These are phyloP conservation scores for Aspergillus sp. DNA, from an alignment of 2,329 filamentous ascomycete genomes.

Conservation along the genomic window DNA sequence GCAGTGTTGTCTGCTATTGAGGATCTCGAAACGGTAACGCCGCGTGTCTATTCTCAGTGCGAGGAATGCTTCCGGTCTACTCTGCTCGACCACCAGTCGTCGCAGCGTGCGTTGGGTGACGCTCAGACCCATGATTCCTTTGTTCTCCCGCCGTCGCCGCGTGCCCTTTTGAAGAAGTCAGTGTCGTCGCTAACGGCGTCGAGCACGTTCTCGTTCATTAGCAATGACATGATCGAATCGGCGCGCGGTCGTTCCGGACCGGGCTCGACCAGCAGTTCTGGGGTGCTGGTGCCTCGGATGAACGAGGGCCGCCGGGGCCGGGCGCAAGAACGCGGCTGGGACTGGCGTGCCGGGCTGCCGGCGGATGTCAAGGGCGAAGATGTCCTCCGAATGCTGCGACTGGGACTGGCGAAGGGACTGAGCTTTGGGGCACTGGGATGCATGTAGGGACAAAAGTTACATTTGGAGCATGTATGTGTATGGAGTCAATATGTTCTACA, in stretches of 20 bases:
- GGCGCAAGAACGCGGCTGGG: constrained; percentile 60
- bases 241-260: constrained; percentile 32
- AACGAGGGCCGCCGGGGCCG: constrained; percentile 28
- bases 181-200: constrained; percentile 53
- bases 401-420: constrained; percentile 72
- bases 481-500: neutral
- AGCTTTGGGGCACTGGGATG: constrained; percentile 34
- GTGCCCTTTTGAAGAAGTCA: constrained; percentile 65
- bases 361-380: constrained; percentile 63
- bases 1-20: constrained; percentile 73
- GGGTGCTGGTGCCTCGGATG: constrained; percentile 42
- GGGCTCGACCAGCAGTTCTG: constrained; percentile 54
- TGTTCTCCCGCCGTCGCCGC: constrained; percentile 51
- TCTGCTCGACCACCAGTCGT: constrained; percentile 64
- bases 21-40: constrained; percentile 72
- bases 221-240: constrained; percentile 66
- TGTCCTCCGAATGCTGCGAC: constrained; percentile 68
- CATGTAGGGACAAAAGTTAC: constrained; percentile 11
- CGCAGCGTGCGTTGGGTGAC: constrained; percentile 36
- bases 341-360: constrained; percentile 62
- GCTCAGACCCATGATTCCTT: constrained; percentile 16
- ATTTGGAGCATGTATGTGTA: constrained; percentile 6
- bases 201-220: constrained; percentile 67
- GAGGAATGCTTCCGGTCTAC: constrained; percentile 77
- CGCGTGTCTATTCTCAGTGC: constrained; percentile 69